A percentile compares a stretch with the other conserved stretches of the same genome.
Conservation (phyloP, 768 basidiomycete species). For the Postia placenta region DNA sequence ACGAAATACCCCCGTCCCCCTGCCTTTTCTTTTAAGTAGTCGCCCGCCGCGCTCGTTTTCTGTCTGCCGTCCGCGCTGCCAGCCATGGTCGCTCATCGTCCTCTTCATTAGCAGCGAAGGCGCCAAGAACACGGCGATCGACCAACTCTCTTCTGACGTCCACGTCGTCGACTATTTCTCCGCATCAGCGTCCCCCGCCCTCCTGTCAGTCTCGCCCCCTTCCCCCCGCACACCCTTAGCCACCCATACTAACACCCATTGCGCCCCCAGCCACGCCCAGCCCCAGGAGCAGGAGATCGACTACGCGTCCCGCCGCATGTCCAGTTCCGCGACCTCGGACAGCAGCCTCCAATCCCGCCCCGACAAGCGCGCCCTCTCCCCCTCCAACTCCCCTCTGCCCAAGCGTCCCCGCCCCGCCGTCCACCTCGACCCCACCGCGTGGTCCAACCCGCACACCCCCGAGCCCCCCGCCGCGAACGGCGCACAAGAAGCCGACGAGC, state of each 20-base stretch:
- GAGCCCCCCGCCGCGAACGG: constrained; percentile 13
- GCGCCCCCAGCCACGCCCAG: constrained; percentile 7
- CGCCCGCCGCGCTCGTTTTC: neutral
- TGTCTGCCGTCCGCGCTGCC: constrained; percentile 3
- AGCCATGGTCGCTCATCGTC: constrained; percentile 10
- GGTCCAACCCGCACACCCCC: constrained; percentile 20
- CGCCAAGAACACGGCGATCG: constrained; percentile 28
- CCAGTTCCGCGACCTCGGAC: constrained; percentile 69
- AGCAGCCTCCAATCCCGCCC: constrained; percentile 50
- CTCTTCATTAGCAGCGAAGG: constrained; percentile 30
- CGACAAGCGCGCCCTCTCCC: constrained; percentile 56
- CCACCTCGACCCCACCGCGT: constrained; percentile 14
- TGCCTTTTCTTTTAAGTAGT: neutral
- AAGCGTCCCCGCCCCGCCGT: constrained; percentile 40
- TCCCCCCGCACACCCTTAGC: constrained; percentile 11
- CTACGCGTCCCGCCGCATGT: constrained; percentile 69
- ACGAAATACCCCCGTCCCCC: neutral
- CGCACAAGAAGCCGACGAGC: constrained; percentile 31
- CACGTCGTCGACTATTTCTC: constrained; percentile 37
- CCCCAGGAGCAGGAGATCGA: constrained; percentile 38
- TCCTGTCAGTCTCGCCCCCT: constrained; percentile 24
- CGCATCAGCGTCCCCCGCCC: constrained; percentile 32
- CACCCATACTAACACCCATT: constrained; percentile 12
- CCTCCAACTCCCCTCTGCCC: constrained; percentile 42
- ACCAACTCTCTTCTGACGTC: constrained; percentile 30